Evolutionary conservation across 2,329 filamentous ascomycete species (phyloP), one percentile per base, ranked within the genome.

Genomic region (Aspergillus chevalieri): DNA sequence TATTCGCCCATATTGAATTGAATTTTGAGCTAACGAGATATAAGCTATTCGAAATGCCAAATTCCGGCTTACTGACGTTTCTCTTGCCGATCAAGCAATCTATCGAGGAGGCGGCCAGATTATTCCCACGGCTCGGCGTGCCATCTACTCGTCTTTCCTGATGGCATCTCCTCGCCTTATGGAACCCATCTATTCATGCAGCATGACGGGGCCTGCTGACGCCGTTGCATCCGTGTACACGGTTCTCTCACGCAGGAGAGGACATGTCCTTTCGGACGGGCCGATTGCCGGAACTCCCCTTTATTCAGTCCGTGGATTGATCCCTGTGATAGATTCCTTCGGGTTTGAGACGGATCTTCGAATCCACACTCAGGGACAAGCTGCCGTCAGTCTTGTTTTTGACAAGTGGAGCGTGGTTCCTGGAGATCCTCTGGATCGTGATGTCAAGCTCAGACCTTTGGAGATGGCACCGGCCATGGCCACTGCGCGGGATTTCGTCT

Each of bases 341-440:
- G 93, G 93, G 17, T 97, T 98, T 70, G 93, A 98, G 76, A 97
- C 93, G 12, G 93, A 98, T 74, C 78, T 98, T 50, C 81, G 93
- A 54, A 97, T 97, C 65, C 91, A 95, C 71, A 96, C 92, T 0
- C 89, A 96, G 74, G 92, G 93, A 47, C 86, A 90, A 67, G 90
- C 91, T 49, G 91, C 89, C 63, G 84, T 97, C 47, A 90, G 85
- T 60, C 79, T 98, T 33, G 89, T 95, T 10, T 98, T 98, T 69
- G 93, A 98, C 66, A 84, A 88, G 57, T 98, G 93, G 93, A 90
- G 81, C 63, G 89, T 97, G 53, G 92, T 98, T 1, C 93, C 93
- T 1, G 93, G 93, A 48, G 93, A 98, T 69, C 93, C 93, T 38
- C 79, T 98, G 30, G 93, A 98, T 69, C 86, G 85, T 63, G 87